A percentile compares a stretch with the other conserved stretches of the same genome.
phyloP scores from a whole-genome alignment of 2,329 filamentous ascomycete genomes.

The Eurotiales sp. region DNA sequence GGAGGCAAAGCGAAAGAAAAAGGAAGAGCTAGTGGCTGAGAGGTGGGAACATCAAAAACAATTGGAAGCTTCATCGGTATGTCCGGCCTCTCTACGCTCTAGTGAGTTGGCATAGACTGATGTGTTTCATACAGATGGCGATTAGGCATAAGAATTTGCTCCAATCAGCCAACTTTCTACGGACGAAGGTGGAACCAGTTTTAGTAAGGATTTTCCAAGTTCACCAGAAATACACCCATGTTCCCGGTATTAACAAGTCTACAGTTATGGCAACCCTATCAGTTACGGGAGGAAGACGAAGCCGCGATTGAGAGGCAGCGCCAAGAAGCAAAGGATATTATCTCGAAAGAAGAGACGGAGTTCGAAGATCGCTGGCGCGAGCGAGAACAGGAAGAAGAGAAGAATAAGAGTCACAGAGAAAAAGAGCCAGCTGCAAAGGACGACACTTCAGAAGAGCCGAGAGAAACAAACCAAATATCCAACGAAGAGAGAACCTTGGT shows the following conservation, averaged over 20 bases:
- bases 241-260: conserved; percentile 5
- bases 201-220: conserved; percentile 57
- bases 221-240: background rate
- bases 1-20: conserved; percentile 61
- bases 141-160: conserved; percentile 69
- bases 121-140: conserved; percentile 57
- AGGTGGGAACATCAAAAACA: conserved; percentile 67
- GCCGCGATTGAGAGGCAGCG: conserved; percentile 68
- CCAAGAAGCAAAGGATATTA: conserved; percentile 57
- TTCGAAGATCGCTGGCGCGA: conserved; percentile 52
- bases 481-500: conserved; percentile 33
- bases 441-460: conserved; percentile 27
- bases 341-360: conserved; percentile 62
- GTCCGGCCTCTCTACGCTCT: conserved; percentile 31
- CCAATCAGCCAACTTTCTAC: conserved; percentile 67
- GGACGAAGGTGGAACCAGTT: conserved; percentile 66
- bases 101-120: background rate
- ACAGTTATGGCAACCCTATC: conserved; percentile 85
- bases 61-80: conserved; percentile 73
- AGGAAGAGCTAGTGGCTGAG: conserved; percentile 58
- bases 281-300: conserved; percentile 66
- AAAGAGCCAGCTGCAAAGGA: conserved; percentile 19
- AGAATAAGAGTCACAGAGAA: conserved; percentile 28
- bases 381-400: conserved; percentile 23
- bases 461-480: conserved; percentile 37